Evolutionary conservation across 1,139 yeast species (phyloP).

Genomic region (Debaryomyces sp.): DNA sequence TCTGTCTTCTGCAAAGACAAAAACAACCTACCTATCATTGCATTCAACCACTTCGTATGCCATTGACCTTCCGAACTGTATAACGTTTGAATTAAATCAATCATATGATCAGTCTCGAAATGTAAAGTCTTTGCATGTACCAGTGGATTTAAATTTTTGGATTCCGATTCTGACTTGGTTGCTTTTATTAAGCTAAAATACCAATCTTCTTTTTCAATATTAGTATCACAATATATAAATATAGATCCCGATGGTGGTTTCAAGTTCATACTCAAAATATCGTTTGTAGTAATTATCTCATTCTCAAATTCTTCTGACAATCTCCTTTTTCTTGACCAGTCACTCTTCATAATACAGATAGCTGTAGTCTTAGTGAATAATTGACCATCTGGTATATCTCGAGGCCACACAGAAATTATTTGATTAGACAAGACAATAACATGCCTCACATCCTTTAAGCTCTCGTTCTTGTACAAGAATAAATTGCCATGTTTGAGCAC

Average conservation of each 20-base stretch:
- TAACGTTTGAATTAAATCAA: conserved; percentile 71
- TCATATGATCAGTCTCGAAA: conserved; percentile 69
- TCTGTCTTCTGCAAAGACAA: conserved; percentile 75
- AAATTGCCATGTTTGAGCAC: conserved; percentile 82
- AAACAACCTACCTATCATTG: conserved; percentile 79
- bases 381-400: conserved; percentile 68
- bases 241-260: conserved; percentile 60
- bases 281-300: conserved; percentile 21
- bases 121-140: conserved; percentile 73
- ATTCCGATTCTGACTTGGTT: conserved; percentile 45
- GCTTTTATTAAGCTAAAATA: conserved; percentile 83
- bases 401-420: conserved; percentile 86
- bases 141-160: conserved; percentile 26
- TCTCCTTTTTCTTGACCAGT: conserved; percentile 34
- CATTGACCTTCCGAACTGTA: conserved; percentile 83
- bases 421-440: conserved; percentile 76
- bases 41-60: conserved; percentile 89
- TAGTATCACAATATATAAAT: conserved; percentile 74
- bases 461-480: conserved; percentile 74
- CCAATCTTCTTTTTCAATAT: conserved; percentile 89
- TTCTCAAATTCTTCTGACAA: conserved; percentile 26
- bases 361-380: conserved; percentile 80
- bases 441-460: conserved; percentile 68
- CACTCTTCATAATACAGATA: conserved; percentile 61
- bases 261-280: conserved; percentile 23